Conservation (phyloP, 306 rosid species). For the Prunus fruticosa region DNA sequence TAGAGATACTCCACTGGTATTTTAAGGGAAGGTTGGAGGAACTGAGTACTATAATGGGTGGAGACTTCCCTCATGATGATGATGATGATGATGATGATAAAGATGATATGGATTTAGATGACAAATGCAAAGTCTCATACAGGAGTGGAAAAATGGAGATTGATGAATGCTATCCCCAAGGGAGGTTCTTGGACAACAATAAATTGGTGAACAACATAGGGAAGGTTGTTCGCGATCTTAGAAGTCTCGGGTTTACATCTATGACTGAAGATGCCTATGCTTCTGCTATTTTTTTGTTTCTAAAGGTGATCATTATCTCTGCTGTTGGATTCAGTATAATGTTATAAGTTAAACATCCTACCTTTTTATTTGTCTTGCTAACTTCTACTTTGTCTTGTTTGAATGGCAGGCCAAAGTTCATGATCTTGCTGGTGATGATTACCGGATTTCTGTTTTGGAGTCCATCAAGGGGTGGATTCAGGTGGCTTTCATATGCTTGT, state of each 20-base stretch:
- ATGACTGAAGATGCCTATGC: constrained; percentile 99
- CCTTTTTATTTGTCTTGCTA: constrained; percentile 16
- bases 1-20: constrained; percentile 91
- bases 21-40: constrained; percentile 89
- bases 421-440: constrained; percentile 86
- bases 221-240: constrained; percentile 81
- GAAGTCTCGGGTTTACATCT: constrained; percentile 90
- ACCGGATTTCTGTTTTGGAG: constrained; percentile 78
- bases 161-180: constrained; percentile 57
- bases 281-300: constrained; percentile 87
- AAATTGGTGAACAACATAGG: constrained; percentile 89
- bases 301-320: constrained; percentile 50
- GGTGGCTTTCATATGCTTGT: constrained; percentile 42
- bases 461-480: constrained; percentile 92
- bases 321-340: not conserved
- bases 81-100: constrained; percentile 28
- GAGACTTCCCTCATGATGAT: constrained; percentile 35
- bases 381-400: constrained; percentile 15
- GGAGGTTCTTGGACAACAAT: constrained; percentile 63
- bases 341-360: not conserved
- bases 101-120: constrained; percentile 71
- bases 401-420: constrained; percentile 77
- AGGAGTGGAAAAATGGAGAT: constrained; percentile 66
- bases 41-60: constrained; percentile 72
- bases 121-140: constrained; percentile 46